Evolutionary conservation across 208 protist species (phyloP).

Genomic region (Leishmania mexicana): DNA sequence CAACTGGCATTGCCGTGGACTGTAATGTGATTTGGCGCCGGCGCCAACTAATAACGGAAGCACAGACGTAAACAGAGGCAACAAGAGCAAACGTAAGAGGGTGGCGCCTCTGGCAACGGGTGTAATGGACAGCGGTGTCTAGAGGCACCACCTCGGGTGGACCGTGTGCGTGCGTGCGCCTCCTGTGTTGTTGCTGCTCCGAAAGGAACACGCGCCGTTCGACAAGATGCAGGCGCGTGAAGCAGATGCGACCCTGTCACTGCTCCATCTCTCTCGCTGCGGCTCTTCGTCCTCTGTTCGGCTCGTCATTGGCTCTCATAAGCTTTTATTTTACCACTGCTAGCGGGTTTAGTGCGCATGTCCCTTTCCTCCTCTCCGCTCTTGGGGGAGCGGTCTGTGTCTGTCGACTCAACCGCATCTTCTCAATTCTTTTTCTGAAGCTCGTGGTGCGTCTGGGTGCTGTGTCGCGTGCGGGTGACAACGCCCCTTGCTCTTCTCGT

Average conservation of each 20-base stretch:
- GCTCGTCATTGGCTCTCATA: not conserved
- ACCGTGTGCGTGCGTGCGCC: not conserved
- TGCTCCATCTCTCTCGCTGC: no score
- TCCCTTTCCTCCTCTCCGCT: not conserved
- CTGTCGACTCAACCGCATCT: not conserved
- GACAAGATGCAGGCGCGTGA: not conserved
- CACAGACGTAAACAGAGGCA: not conserved
- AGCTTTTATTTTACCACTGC: not conserved
- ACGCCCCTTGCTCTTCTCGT: no score
- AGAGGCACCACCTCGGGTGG: not conserved
- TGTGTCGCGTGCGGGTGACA: no score
- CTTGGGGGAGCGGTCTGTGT: not conserved
- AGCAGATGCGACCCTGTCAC: not conserved
- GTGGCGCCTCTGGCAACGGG: not conserved
- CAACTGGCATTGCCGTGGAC: not conserved
- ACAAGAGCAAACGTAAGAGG: not conserved
- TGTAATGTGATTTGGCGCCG: not conserved
- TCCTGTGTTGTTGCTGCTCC: not conserved
- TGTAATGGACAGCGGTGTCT: not conserved
- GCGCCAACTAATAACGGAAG: not conserved
- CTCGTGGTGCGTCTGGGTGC: not conserved
- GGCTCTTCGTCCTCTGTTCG: not conserved
- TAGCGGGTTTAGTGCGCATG: not conserved
- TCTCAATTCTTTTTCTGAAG: not conserved
- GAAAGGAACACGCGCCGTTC: not conserved